Evolutionary conservation across 2,329 filamentous ascomycete genomes (phyloP), one percentile per base, ranked within the genome.

Genomic region (Neoascochyta sp.): DNA sequence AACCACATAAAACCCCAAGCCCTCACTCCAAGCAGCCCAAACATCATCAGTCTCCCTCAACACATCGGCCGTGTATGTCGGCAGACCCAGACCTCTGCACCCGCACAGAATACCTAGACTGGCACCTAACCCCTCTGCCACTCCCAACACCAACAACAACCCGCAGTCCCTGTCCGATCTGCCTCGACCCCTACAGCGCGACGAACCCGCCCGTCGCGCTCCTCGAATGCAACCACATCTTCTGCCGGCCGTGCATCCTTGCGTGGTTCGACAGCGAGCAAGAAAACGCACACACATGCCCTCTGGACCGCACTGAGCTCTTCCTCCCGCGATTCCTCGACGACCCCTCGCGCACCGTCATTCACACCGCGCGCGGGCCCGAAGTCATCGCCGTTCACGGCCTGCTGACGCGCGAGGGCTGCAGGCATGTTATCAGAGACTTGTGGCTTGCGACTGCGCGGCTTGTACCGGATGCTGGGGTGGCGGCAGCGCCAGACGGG

Each of bases 161-260:
- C n/a, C n/a, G n/a, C n/a, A n/a, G n/a, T n/a, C 22, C 12, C 5
- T 47, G 36, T 21, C 24, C 14, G 2, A 47, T 45, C 16, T 43
- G 39, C 27, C 18, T 23, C 9, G 16, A 35, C 6, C 19, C 24
- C 4, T 45, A 43, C 16, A 17, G 12, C 0, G 11, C 24, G 9
- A 4, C 10, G 7, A 22, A 25, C 11, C 10, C 15, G 8, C 39
- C 39, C 5, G 22, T 37, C 2, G 24, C 35, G 4, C 29, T 43
- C 14, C 25, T n/a, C 11, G 23, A 19, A 9, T 47, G 41, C 20
- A 34, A 39, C 2, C 41, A 45, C 26, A 39, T 45, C 1, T 45
- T 47, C 18, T 35, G 39, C 7, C 32, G 24, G 9, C 25, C 26
- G n/a, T 43, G 44, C n/a, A 29, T 45, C 15, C 26, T 22, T 1